These are phyloP conservation scores for Colletotrichum tropicale DNA, from an alignment of 2,329 filamentous ascomycete species.

Conservation along the genomic window DNA sequence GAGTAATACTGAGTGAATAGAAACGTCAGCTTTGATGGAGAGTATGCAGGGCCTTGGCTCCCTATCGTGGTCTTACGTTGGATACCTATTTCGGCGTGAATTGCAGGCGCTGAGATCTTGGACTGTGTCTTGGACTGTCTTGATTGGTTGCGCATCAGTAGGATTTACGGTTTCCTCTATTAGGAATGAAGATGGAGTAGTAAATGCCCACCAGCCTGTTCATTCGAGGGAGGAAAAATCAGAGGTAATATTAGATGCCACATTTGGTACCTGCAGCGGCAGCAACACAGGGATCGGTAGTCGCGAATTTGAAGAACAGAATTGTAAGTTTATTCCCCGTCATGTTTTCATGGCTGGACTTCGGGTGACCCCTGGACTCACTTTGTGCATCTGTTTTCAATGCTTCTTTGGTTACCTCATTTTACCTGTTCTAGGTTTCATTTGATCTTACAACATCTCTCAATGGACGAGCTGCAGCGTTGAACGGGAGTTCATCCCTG, in stretches of 20 bases:
- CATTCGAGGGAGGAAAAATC: accelerated
- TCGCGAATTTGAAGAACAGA: not conserved
- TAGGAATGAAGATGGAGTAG: not conserved
- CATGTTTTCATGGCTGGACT: not conserved
- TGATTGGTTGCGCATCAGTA: not conserved
- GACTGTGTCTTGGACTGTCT: not conserved
- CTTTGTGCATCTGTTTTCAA: not conserved
- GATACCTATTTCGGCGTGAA: not conserved
- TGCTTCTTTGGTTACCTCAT: not conserved
- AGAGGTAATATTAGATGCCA: not conserved
- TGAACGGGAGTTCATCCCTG: not conserved
- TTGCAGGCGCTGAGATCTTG: not conserved
- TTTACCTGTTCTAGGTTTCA: accelerated
- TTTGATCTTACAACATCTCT: accelerated
- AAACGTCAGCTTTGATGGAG: not conserved
- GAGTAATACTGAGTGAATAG: not conserved
- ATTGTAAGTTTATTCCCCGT: not conserved
- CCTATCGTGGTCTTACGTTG: not conserved
- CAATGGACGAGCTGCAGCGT: not conserved
- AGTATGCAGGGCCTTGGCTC: not conserved
- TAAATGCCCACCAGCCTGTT: not conserved
- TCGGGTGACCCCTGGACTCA: not conserved
- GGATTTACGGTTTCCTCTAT: not conserved
- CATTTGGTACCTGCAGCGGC: not conserved
- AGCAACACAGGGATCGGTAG: not conserved